Percentiles rank a stretch among this genome's conserved stretches.
These are phyloP conservation scores for Xenosphaeropsis pyriputrescens DNA, from an alignment of 2,329 filamentous ascomycete genomes.

Conservation along the genomic window DNA sequence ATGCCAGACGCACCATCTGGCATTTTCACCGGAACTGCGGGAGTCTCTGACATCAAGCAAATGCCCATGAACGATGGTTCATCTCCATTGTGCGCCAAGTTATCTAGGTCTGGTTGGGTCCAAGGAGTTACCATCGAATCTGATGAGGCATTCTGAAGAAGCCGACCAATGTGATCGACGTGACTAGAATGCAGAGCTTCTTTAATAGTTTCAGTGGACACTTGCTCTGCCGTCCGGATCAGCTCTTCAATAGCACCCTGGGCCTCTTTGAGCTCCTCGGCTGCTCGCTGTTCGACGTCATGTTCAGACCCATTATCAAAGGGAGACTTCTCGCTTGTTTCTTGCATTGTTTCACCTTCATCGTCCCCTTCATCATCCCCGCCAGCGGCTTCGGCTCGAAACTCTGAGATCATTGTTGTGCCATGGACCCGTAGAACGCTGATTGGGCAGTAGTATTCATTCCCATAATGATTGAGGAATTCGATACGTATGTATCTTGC, in stretches of 20 bases:
- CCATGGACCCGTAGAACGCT: slow-evolving; percentile 86
- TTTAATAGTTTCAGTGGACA: not conserved
- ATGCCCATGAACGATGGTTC: slow-evolving; percentile 3
- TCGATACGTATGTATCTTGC: slow-evolving; percentile 86
- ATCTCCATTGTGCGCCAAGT: not conserved
- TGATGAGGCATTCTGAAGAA: slow-evolving; percentile 3
- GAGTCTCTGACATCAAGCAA: slow-evolving; percentile 7
- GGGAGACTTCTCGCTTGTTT: slow-evolving; percentile 18
- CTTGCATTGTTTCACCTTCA: slow-evolving; percentile 8
- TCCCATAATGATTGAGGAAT: slow-evolving; percentile 85
- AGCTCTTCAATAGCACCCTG: slow-evolving; percentile 20
- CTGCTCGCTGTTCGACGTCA: slow-evolving; percentile 7
- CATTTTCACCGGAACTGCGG: not conserved
- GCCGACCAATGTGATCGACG: not conserved
- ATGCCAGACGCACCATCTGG: not conserved
- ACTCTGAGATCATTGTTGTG: slow-evolving; percentile 87
- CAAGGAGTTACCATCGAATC: slow-evolving; percentile 7
- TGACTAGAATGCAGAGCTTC: not conserved
- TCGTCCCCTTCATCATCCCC: slow-evolving; percentile 43
- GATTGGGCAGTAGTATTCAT: slow-evolving; percentile 91
- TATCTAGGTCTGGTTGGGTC: slow-evolving; percentile 1
- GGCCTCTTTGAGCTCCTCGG: slow-evolving; percentile 11
- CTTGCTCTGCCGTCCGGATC: slow-evolving; percentile 8
- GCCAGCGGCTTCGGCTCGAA: slow-evolving; percentile 55
- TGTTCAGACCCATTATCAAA: slow-evolving; percentile 16